These are phyloP conservation scores for Hypoxylon sp. DNA, from an alignment of 2,329 filamentous ascomycete species.

Conservation along the genomic window DNA sequence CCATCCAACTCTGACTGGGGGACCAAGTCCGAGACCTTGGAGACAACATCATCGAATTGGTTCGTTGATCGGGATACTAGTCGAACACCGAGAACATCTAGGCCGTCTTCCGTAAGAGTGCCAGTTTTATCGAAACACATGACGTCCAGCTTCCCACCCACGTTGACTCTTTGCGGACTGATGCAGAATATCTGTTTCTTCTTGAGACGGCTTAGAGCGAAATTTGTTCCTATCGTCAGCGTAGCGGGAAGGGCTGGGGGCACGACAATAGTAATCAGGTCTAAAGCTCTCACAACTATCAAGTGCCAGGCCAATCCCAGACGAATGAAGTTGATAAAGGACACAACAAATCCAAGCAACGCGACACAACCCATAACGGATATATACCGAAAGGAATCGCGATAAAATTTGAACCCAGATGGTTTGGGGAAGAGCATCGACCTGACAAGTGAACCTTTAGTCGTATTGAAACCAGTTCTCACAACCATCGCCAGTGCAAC, in stretches of 20 bases:
- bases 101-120: conserved; percentile 95
- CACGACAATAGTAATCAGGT: conserved; percentile 97
- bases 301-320: conserved; percentile 88
- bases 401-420: conserved; percentile 98
- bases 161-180: conserved; percentile 95
- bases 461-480: conserved; percentile 96
- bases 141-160: conserved; percentile 94
- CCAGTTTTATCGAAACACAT: conserved; percentile 99
- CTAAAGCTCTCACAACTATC: conserved; percentile 91
- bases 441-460: conserved; percentile 93
- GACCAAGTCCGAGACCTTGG: conserved; percentile 74
- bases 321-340: conserved; percentile 92
- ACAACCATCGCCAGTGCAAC: conserved; percentile 93
- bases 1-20: conserved; percentile 55
- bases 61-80: conserved; percentile 76
- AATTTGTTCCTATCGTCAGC: conserved; percentile 95
- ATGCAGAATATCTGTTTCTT: conserved; percentile 96
- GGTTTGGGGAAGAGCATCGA: conserved; percentile 99
- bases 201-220: conserved; percentile 88
- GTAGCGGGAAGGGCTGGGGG: conserved; percentile 95
- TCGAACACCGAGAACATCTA: conserved; percentile 92
- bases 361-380: conserved; percentile 95
- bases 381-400: conserved; percentile 97
- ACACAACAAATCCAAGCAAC: conserved; percentile 87
- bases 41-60: conserved; percentile 82